Percentiles rank a stretch among this genome's conserved stretches.
Conservation (phyloP, 164 flowering plant genomes). For the Nymphaea colorata region DNA sequence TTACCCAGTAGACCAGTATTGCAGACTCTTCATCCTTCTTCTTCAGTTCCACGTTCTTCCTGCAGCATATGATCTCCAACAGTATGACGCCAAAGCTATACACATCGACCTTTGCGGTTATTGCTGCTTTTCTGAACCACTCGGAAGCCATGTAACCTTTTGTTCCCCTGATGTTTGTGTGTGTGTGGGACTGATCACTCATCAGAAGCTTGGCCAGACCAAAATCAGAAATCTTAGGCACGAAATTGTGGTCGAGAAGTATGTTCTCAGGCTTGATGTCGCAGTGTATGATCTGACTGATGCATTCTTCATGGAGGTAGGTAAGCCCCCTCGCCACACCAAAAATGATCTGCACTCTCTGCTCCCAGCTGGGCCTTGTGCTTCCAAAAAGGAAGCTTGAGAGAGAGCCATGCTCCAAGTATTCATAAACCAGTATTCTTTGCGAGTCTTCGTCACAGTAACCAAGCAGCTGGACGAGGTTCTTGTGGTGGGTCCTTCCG, state of each 20-base stretch:
- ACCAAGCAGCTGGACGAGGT: constrained; percentile 11
- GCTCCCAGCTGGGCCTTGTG: constrained; percentile 8
- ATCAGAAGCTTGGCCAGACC: constrained; percentile 20
- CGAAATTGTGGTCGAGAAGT: constrained; percentile 4
- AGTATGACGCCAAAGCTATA: constrained; percentile 22
- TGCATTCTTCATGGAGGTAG: constrained; percentile 13
- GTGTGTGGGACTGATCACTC: constrained; percentile 13
- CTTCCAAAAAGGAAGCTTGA: constrained; percentile 8
- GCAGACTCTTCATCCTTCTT: neutral
- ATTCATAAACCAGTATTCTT: constrained; percentile 11
- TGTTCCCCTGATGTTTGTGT: constrained; percentile 11
- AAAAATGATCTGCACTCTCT: constrained; percentile 3
- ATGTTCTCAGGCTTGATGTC: constrained; percentile 14
- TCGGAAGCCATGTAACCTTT: constrained; percentile 3
- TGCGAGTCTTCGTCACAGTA: constrained; percentile 9
- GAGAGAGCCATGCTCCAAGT: constrained; percentile 11
- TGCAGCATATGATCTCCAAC: constrained; percentile 18
- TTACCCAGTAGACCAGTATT: constrained; percentile 16
- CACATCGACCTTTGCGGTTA: too few species aligned
- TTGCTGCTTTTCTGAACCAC: too few species aligned
- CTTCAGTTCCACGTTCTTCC: constrained; percentile 7
- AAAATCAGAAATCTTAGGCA: constrained; percentile 9
- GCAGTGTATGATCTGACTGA: constrained; percentile 12
- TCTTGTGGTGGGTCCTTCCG: constrained; percentile 11
- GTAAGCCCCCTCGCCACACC: constrained; percentile 14